Evolutionary conservation across 2,329 filamentous ascomycete species (phyloP), one percentile per base, ranked within the genome.

Genomic region (Neospermospora avenae): DNA sequence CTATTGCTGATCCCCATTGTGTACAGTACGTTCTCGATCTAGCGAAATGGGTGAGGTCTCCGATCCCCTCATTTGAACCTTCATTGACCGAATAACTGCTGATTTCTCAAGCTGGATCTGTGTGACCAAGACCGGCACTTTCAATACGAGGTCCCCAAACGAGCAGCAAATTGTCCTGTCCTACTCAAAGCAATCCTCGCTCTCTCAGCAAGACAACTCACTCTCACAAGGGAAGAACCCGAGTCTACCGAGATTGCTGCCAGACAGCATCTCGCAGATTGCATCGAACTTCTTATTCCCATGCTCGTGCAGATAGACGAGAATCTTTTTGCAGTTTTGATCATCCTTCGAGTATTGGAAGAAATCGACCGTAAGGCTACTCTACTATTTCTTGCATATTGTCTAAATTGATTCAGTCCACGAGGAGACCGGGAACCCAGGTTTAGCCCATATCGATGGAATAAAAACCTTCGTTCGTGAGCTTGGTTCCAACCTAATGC

Each of bases 111-210:
- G 65, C 60, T 69, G 1, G 66, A 69, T 28, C 57, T 68, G 1
- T 69, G 67, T 42, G 67, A 69, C 61, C 62, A 61, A 52, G 65
- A 65, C 55, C 73, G 70, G 18, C 81, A 83, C 60, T 86, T 86
- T 64, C 78, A 80, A 57, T 74, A 77, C 0, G 73, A 81, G 5
- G 82, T 85, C 0, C 83, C 83, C 0, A 76, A 80, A 57, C 74
- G 80, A 20, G 81, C 83, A 3, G 76, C 76, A 13, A 76, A 72
- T 1, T 83, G 77, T 55, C 78, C 78, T 0, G 78, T 80, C 2
- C 74, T 86, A 3, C 73, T 84, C 13, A 83, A 84, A 57, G 82
- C 83, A 22, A 83, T 85, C 25, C 77, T 84, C 44, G 82, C 83
- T 1, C 74, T 84, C 3, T 79, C 83, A 0, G 80, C 82, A 2